Evolutionary conservation across 495 filamentous ascomycete species (phyloP), one percentile per base, ranked within the genome.

Genomic region (Acidiella bohemica): DNA sequence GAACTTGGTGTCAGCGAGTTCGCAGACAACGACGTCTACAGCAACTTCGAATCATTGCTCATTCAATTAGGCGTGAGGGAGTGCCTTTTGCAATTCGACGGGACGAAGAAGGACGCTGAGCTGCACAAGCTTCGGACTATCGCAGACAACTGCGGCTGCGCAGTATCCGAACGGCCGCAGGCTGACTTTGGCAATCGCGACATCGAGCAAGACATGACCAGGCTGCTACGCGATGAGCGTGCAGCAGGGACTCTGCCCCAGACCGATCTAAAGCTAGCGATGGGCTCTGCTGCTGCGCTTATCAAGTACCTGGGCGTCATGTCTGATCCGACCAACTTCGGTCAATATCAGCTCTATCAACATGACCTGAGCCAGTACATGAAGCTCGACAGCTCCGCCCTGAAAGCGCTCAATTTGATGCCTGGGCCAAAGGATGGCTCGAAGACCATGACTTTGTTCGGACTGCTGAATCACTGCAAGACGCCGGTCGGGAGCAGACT

Each of bases 1-100:
- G 90, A 99, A 61, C 72, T 99, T 0, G 90, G 90, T 19, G 86
- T 99, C 26, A 92, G 81, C 67, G 90, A 99, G 56, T 99, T 99
- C 53, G 68, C 93, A 19, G 90, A 99, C 66, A 99, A 96, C 50
- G 92, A 99, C 56, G 67, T 94, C 10, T 99, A 93, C 59, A 96
- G 90, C 29, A 96, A 99, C 57, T 88, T 99, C 42, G 90, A 99
- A 63, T 86, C 86, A 18, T 66, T 96, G 19, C 71, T 99, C 22
- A 99, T 99, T 50, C 92, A 96, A 57, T 70, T 96, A 1, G 92
- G 90, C 9, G 86, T 93, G 27, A 93, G 83, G 60, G 90, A 99
- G 61, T 94, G 85, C 55, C 59, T 99, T 30, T 56, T 99, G 19
- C 78, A 81, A 50, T 57, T 70, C 32, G 88, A 96, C 13, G 61